Evolutionary conservation across 163 green algal species (phyloP), one percentile per base, ranked within the genome.

Genomic region (Picocystis sp.): DNA sequence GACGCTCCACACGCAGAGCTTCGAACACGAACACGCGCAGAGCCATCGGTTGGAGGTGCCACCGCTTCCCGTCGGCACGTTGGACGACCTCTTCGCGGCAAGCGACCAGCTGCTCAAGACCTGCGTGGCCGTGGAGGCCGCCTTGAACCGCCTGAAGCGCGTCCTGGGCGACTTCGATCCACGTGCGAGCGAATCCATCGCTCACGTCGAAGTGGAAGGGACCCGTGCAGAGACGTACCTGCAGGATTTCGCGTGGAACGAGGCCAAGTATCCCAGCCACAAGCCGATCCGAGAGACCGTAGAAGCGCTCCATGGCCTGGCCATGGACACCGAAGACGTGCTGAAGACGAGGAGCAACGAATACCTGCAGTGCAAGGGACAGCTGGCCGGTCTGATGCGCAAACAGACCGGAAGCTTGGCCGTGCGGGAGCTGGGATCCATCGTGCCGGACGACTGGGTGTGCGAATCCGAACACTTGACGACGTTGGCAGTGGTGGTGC

Each of bases 51-150:
- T 97, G 22, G 66, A 81, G 22, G 60, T 97, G 10, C 89, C 87
- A 9, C 81, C 89, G 25, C 74, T 98, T 47, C 60, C 78, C 0
- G 77, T 96, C 19, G 89, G 89, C 21, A 96, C 89, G 2, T 71
- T 98, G n/a, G 89, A 98, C 66, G 83, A 77, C 12, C 73, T 98
- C 22, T 76, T 98, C 71, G 66, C 69, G 19, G 74, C 94, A 13
- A 85, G 69, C 35, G 89, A 98, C 64, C 87, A 97, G 43, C 74
- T 98, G 22, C 71, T 79, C 42, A 93, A 92, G 66, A 79, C 85
- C 6, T 81, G 76, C 53, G 57, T 15, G 42, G 15, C 42, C 42
- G 15, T 46, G 42, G 42, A 17, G 15, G 42, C 15, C 42, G 15
- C 42, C 15, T 17, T 17, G 42, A 15, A 46, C 42, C 15, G 42